Conservation (phyloP, 2,329 filamentous ascomycete species). For the Onygenales sp. region DNA sequence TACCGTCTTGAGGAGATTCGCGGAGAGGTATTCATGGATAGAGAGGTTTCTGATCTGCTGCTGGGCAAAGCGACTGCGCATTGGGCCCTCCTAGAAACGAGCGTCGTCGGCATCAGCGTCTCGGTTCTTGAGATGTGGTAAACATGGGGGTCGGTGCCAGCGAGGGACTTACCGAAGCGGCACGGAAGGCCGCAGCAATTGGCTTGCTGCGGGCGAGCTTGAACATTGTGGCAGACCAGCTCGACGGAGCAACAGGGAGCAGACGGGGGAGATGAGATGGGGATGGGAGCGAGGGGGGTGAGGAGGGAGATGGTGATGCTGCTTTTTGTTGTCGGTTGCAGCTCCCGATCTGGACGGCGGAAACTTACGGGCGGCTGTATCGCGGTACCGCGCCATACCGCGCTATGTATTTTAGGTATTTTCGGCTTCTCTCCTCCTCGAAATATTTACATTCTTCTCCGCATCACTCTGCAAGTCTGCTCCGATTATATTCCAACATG, state of each 20-base stretch:
- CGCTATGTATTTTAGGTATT: background rate
- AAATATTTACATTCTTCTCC: background rate
- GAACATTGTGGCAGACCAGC: conserved; percentile 57
- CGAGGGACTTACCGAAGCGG: conserved; percentile 56
- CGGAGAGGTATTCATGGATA: conserved; percentile 97
- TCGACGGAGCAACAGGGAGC: background rate
- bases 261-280: background rate
- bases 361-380: background rate
- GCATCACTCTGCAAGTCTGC: background rate
- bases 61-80: conserved; percentile 46
- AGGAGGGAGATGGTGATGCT: background rate
- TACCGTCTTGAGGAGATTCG: conserved; percentile 70
- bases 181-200: conserved; percentile 68
- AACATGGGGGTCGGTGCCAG: background rate
- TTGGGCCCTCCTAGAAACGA: conserved; percentile 44
- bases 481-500: conserved; percentile 9
- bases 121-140: conserved; percentile 28
- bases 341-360: background rate
- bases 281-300: background rate
- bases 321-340: background rate
- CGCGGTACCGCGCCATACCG: background rate
- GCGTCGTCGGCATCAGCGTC: background rate
- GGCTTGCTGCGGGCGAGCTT: conserved; percentile 75
- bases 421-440: background rate
- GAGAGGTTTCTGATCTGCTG: conserved; percentile 84